Base-by-base conservation (phyloP, 2,329 filamentous ascomycete species). In the Periconia macrospinosa region DNA sequence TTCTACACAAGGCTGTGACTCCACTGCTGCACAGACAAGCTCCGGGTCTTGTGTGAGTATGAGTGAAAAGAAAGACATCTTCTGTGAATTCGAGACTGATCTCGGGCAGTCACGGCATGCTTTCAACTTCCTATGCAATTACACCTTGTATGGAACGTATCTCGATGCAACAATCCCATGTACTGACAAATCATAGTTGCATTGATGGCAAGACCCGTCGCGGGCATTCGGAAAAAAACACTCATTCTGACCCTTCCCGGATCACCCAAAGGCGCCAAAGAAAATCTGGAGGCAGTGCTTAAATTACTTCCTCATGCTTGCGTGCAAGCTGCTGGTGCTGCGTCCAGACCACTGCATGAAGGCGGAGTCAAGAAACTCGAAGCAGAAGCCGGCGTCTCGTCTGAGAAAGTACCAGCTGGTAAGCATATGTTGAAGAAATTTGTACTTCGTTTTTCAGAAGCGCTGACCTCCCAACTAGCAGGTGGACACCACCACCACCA, bases 241-340 rank as follows among this genome's bases (percentile, higher is more conserved):
- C 75, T 99, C 49, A 89, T 99, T 20, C 77, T 97, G 57, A 99
- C 94, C 0, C 79, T 99, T 3, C 94, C 94, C 0, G 94, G 94
- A 1, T 97, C 93, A 0, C 94, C 94, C 0, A 97, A 97, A 72
- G 94, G 92, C 1, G 94, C 94, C 9, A 90, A 86, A 67, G 94
- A 99, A 77, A 99, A 97, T 68, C 82, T 99, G 0, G 86, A 94
- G 67, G 87, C 92, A 1, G 81, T 99, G 7, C 78, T 99, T 57
- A 95, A 92, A 69, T 86, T 93, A n/a, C 77, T 99, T 6, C 92
- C 93, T 0, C 94, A 99, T 75, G 94, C 94, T n/a, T 99, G 94
- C 62, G 78, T 90, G 8, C 93, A 97, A 77, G 90, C 91, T 27
- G 86, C 89, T 0, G 94, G 93, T 1, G 86, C 85, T 14, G 86